Conservation (phyloP, 1,139 yeast species). For the Protomyces lactucae-debilis region DNA sequence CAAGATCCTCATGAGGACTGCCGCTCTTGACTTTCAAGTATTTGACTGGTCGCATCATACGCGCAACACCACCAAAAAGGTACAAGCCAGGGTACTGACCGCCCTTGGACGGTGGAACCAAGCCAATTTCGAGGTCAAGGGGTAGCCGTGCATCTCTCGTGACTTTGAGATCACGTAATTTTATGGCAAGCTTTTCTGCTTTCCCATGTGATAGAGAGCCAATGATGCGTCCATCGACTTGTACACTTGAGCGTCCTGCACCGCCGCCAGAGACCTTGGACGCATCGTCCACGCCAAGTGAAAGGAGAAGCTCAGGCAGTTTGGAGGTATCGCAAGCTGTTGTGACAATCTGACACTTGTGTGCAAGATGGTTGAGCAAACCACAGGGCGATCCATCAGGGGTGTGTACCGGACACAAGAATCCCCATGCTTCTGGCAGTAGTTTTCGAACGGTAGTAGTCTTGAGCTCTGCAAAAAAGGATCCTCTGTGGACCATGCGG, state of each 20-base stretch:
- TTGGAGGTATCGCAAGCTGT: slow-evolving; percentile 58
- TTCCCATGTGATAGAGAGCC: slow-evolving; percentile 94
- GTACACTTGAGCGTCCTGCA: slow-evolving; percentile 80
- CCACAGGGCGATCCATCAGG: slow-evolving; percentile 99
- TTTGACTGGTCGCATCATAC: slow-evolving; percentile 95
- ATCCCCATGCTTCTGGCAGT: slow-evolving; percentile 96
- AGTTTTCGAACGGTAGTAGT: slow-evolving; percentile 96
- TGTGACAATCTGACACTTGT: slow-evolving; percentile 85
- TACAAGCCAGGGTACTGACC: slow-evolving; percentile 98
- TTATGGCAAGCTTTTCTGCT: slow-evolving; percentile 80
- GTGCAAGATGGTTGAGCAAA: slow-evolving; percentile 90
- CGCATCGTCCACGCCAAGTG: slow-evolving; percentile 61
- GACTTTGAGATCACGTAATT: slow-evolving; percentile 89
- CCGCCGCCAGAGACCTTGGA: slow-evolving; percentile 51
- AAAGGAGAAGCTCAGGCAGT: slow-evolving; percentile 61
- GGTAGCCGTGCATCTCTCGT: slow-evolving; percentile 57
- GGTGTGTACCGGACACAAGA: slow-evolving; percentile 97
- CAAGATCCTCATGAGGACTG: slow-evolving; percentile 53
- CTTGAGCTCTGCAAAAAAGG: slow-evolving; percentile 95
- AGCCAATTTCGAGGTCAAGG: slow-evolving; percentile 81
- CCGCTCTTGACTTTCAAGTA: slow-evolving; percentile 61
- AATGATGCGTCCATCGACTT: slow-evolving; percentile 82
- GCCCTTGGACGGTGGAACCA: slow-evolving; percentile 86
- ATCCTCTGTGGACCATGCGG: slow-evolving; percentile 99
- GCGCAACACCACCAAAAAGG: slow-evolving; percentile 82